phyloP scores from a whole-genome alignment of 2,329 filamentous ascomycete genomes.

The Neonectria faginata region DNA sequence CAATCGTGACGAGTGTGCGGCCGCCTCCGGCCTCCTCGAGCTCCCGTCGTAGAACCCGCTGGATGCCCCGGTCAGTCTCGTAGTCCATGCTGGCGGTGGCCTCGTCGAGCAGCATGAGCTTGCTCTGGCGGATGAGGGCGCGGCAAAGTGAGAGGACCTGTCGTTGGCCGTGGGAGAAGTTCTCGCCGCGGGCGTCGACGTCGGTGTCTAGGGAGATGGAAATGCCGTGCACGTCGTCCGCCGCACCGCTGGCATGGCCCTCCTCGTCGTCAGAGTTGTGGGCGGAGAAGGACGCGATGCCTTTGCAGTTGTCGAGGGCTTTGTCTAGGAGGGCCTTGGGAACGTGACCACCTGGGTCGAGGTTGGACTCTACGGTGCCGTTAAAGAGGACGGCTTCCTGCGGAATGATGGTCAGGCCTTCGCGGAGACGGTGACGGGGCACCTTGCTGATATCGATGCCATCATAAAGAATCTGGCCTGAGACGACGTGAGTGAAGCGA shows the following conservation, averaged over 20 bases:
- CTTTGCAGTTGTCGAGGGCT: slow-evolving; percentile 71
- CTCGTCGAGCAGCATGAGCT: slow-evolving; percentile 68
- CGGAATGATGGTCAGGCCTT: slow-evolving; percentile 68
- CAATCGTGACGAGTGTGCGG: slow-evolving; percentile 68
- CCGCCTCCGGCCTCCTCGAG: slow-evolving; percentile 58
- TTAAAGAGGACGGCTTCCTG: slow-evolving; percentile 70
- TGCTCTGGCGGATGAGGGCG: slow-evolving; percentile 65
- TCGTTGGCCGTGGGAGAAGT: slow-evolving; percentile 69
- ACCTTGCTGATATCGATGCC: slow-evolving; percentile 67
- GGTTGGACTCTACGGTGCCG: slow-evolving; percentile 65
- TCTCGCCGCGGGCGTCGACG: slow-evolving; percentile 65
- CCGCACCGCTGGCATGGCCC: slow-evolving; percentile 25
- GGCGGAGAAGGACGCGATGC: slow-evolving; percentile 65
- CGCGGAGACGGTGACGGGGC: slow-evolving; percentile 62
- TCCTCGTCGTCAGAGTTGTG: slow-evolving; percentile 51
- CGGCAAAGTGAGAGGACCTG: slow-evolving; percentile 69
- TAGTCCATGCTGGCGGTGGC: slow-evolving; percentile 71
- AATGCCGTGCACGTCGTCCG: slow-evolving; percentile 26
- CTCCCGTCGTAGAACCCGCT: slow-evolving; percentile 63
- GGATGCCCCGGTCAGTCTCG: slow-evolving; percentile 67
- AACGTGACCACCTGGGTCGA: slow-evolving; percentile 73
- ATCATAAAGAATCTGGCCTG: slow-evolving; percentile 66
- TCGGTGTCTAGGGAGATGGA: slow-evolving; percentile 56
- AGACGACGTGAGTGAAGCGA: slow-evolving; percentile 64
- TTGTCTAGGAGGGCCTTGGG: slow-evolving; percentile 65